phyloP scores from a whole-genome alignment of 257 asterid genomes.

The Solanum dulcamara region DNA sequence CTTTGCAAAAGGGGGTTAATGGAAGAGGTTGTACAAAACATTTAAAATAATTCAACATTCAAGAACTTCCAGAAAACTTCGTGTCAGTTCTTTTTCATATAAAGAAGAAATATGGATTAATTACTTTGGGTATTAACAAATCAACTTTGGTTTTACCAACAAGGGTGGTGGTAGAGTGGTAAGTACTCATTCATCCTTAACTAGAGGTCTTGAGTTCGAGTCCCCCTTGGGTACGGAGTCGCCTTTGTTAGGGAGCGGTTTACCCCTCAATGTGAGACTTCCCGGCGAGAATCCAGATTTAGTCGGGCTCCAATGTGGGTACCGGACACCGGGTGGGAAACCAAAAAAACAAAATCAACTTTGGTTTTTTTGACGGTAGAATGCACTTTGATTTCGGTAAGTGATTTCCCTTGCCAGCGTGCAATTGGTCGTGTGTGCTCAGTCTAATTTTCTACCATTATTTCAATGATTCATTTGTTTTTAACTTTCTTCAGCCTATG shows the following conservation, averaged over 20 bases:
- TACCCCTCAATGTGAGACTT: no score
- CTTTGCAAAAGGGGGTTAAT: not conserved
- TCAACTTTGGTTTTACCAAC: not conserved
- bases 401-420: not conserved
- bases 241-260: no score
- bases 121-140: not conserved
- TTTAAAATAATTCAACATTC: not conserved
- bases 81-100: not conserved
- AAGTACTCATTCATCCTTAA: no score
- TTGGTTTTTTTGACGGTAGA: not conserved
- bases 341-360: no score
- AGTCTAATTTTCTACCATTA: no score
- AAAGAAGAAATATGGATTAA: not conserved
- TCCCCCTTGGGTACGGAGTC: no score
- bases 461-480: not conserved
- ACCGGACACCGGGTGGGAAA: no score
- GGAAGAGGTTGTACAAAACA: not conserved
- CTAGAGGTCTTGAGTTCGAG: no score
- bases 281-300: no score
- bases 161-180: no score
- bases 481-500: not conserved
- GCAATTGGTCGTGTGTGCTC: not conserved
- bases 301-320: no score
- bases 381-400: not conserved
- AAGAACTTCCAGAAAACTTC: not conserved